Conservation (phyloP, 176 grass and related monocot genomes). For the Oryza brachyantha region DNA sequence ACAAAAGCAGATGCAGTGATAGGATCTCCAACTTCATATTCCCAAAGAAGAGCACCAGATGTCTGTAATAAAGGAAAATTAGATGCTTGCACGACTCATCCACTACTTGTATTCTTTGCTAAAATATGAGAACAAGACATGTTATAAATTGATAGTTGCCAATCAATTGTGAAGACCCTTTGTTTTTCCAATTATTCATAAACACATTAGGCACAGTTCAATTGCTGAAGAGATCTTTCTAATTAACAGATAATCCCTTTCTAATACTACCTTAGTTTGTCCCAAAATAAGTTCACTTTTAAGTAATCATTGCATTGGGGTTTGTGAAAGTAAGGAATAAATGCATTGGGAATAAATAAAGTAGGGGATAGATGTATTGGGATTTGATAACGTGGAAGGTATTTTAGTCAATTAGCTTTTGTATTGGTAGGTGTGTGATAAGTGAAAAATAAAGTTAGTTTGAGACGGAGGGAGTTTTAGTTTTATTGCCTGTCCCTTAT, state of each 20-base stretch:
- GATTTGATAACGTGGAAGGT: no score
- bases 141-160: not conserved
- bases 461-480: no score
- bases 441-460: no score
- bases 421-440: no score
- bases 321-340: no score
- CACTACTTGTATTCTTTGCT: not conserved
- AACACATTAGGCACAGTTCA: not conserved
- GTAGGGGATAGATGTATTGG: no score
- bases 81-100: not conserved
- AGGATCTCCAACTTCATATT: constrained; percentile 63
- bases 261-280: no score
- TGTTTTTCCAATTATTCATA: not conserved
- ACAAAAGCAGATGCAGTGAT: constrained; percentile 80
- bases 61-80: constrained; percentile 23
- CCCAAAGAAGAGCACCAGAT: constrained; percentile 63
- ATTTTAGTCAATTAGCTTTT: no score
- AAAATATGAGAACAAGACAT: not conserved
- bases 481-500: not conserved
- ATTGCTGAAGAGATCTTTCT: not conserved
- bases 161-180: constrained; percentile 1
- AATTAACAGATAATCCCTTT: not conserved
- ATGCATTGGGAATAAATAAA: no score
- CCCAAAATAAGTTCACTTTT: no score
- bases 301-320: no score